phyloP scores from a whole-genome alignment of 345 rosid species.

The Adansonia digitata region DNA sequence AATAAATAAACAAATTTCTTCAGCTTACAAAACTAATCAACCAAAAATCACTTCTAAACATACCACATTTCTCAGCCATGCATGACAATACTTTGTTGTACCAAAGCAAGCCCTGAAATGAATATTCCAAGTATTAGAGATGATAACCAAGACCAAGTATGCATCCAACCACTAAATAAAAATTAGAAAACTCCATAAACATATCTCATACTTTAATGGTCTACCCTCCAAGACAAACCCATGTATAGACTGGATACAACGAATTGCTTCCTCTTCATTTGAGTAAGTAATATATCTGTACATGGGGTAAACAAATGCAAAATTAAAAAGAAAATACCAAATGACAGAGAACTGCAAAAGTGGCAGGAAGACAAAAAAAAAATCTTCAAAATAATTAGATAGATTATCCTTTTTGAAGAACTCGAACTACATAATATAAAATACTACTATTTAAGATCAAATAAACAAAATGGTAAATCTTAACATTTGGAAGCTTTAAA shows the following conservation, averaged over 20 bases:
- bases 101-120: slow-evolving; percentile 86
- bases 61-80: slow-evolving; percentile 94
- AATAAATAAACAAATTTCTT: not conserved
- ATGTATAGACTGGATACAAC: slow-evolving; percentile 88
- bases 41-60: slow-evolving; percentile 15
- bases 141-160: not conserved
- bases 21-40: not conserved
- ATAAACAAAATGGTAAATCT: not conserved
- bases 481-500: not conserved
- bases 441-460: not conserved
- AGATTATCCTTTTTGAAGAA: not conserved
- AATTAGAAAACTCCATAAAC: not conserved
- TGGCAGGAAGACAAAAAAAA: not conserved
- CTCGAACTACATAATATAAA: not conserved
- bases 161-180: not conserved
- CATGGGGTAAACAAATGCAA: not conserved
- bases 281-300: slow-evolving; percentile 74
- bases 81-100: slow-evolving; percentile 92
- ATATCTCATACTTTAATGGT: slow-evolving; percentile 45
- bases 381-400: not conserved
- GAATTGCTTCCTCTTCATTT: slow-evolving; percentile 84
- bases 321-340: not conserved
- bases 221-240: slow-evolving; percentile 84
- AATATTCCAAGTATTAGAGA: not conserved
- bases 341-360: not conserved